Conservation (phyloP, 2,329 filamentous ascomycete species). For the Apiospora pterosperma region DNA sequence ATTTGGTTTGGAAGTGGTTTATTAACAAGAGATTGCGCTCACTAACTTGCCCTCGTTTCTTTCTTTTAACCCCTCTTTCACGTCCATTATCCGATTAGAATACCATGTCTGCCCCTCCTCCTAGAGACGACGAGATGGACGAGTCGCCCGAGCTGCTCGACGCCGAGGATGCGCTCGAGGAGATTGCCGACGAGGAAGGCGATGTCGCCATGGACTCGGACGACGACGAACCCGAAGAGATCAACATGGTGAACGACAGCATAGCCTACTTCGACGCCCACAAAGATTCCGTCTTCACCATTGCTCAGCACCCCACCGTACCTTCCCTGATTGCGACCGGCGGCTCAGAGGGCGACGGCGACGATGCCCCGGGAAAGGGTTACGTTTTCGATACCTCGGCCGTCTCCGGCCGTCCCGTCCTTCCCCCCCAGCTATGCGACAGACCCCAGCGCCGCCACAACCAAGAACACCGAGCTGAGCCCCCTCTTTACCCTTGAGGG, state of each 20-base stretch:
- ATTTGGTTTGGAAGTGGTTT: neutral
- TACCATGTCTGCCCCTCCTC: constrained; percentile 33
- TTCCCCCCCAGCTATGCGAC: constrained; percentile 73
- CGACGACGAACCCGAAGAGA: constrained; percentile 63
- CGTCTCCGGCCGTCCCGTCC: constrained; percentile 60
- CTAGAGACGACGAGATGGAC: constrained; percentile 38
- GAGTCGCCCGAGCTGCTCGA: constrained; percentile 71
- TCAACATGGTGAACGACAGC: constrained; percentile 86
- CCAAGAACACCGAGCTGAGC: constrained; percentile 49
- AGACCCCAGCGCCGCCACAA: constrained; percentile 55
- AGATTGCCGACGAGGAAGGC: constrained; percentile 54
- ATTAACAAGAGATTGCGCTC: neutral
- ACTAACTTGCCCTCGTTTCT: too few relatives aligned
- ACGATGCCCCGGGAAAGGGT: constrained; percentile 68
- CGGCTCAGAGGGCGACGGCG: constrained; percentile 60
- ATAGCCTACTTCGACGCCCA: constrained; percentile 88
- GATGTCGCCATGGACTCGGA: constrained; percentile 81
- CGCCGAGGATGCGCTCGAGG: constrained; percentile 74
- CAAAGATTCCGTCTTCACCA: constrained; percentile 89
- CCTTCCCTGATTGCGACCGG: constrained; percentile 81
- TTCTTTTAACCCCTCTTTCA: neutral
- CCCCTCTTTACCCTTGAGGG: constrained; percentile 76
- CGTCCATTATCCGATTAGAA: neutral
- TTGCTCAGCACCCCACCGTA: constrained; percentile 84
- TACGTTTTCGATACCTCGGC: constrained; percentile 79